These are phyloP conservation scores for Cardamine occulta DNA, from an alignment of 345 rosid species.

Conservation along the genomic window DNA sequence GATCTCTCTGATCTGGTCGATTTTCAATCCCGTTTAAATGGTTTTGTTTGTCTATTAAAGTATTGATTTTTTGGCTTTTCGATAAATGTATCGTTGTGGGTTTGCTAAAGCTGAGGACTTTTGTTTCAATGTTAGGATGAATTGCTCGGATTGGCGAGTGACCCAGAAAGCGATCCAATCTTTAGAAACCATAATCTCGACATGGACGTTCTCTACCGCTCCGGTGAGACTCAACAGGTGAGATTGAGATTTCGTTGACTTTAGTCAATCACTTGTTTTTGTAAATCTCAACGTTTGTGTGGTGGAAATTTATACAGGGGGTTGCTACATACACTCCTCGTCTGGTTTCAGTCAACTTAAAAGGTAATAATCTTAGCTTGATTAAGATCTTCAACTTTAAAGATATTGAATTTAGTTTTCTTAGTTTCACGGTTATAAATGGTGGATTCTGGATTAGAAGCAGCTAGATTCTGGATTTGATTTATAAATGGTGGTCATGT, in stretches of 20 bases:
- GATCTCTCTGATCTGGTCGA: not conserved
- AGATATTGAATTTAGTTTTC: not conserved
- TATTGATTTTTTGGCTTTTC: not conserved
- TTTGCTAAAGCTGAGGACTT: constrained; percentile 4
- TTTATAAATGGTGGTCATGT: not conserved
- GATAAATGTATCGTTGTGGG: not conserved
- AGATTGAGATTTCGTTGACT: constrained; percentile 27
- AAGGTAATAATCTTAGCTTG: constrained; percentile 56
- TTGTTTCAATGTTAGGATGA: constrained; percentile 65
- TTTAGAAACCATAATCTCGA: constrained; percentile 62
- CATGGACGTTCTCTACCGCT: constrained; percentile 83
- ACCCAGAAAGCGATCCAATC: constrained; percentile 64
- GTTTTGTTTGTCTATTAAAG: constrained; percentile 7
- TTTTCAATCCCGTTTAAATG: not conserved
- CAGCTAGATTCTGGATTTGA: constrained; percentile 13
- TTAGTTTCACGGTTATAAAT: not conserved
- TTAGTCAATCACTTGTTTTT: not conserved
- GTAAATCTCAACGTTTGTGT: constrained; percentile 7
- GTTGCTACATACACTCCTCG: constrained; percentile 80
- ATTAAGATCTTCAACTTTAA: not conserved
- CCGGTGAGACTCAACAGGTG: constrained; percentile 83
- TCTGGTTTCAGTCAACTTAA: constrained; percentile 67
- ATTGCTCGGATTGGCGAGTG: constrained; percentile 78
- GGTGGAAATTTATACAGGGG: constrained; percentile 55
- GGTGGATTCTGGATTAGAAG: no score